Evolutionary conservation across 1,284 basidiomycete species (phyloP), one percentile per base, ranked within the genome.

Genomic region (Ustilago shanxiensis): DNA sequence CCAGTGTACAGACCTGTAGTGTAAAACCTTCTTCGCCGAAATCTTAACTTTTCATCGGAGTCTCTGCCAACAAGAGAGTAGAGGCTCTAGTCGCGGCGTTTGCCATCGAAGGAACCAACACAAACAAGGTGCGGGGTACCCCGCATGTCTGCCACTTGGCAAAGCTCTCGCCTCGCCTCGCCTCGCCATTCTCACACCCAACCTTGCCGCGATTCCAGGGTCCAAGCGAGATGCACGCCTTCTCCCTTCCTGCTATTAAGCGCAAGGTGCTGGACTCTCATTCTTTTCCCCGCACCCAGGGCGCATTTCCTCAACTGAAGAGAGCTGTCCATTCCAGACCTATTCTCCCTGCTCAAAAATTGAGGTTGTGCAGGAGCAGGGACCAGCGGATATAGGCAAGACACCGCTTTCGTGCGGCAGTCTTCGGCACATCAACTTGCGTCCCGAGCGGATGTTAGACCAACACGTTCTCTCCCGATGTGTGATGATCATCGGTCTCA

Each of bases 221-320:
- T 54, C 24, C 55, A 66, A 66, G 63, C 50, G 56, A 66, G 56
- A 24, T 49, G 56, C 56, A 54, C 50, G n/a, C 41, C 26, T 45
- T 26, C 33, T 26, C 9, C 47, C 35, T 20, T 41, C 24, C 9
- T 29, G 16, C 16, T 29, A 11, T 3, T 33, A 33, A 0, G 13
- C 4, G 18, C 37, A 39, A 16, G 7, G 18, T 16, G 37, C 14
- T 39, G 18, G 10, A 39, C 37, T 39, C 37, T 39, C 31, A 14
- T 20, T 20, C 16, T 14, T 50, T 50, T 50, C 47, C 47, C 47
- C 47, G 47, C 47, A 18, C n/a, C 14, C 13, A 3, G 24, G 22
- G 22, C 47, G 28, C 22, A 9, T 50, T 50, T 29, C 11, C n/a
- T n/a, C 18, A n/a, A 10, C 24, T 11, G 22, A 24, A 10, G 20